Conservation (phyloP, 106 monocot genomes). For the Chionographis japonica region DNA sequence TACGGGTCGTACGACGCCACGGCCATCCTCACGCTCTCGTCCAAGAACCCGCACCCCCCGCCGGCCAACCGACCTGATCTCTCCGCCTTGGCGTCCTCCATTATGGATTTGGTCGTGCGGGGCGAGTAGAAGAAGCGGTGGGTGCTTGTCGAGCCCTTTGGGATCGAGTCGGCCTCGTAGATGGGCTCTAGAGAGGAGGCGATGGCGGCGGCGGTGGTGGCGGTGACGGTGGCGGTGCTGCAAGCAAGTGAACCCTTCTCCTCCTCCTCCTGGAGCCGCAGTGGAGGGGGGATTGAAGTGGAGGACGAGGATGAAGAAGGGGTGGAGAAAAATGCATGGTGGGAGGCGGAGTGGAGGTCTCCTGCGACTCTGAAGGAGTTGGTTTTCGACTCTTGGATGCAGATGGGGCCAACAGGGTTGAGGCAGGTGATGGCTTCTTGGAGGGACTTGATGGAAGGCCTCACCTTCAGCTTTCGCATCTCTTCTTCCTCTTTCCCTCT, state of each 20-base stretch:
- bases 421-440: slow-evolving; percentile 39
- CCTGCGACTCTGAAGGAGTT: slow-evolving; percentile 28
- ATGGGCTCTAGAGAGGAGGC: neutral
- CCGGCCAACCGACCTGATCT: neutral
- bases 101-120: slow-evolving; percentile 35
- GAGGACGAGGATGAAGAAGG: slow-evolving; percentile 6
- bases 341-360: neutral
- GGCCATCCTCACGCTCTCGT: slow-evolving; percentile 20
- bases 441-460: slow-evolving; percentile 41
- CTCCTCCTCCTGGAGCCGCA: no score
- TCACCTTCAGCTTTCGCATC: slow-evolving; percentile 39
- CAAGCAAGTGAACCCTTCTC: no score
- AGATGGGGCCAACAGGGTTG: slow-evolving; percentile 17
- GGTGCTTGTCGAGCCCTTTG: neutral
- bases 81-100: slow-evolving; percentile 30
- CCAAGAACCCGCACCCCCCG: slow-evolving; percentile 1
- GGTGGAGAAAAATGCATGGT: neutral
- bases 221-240: no score
- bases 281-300: neutral
- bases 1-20: slow-evolving; percentile 47
- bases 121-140: slow-evolving; percentile 66
- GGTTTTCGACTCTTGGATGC: slow-evolving; percentile 36
- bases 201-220: neutral
- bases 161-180: neutral
- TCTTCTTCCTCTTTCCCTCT: neutral